phyloP scores from a whole-genome alignment of 2,329 filamentous ascomycete species.

The Aspergillus tanneri region DNA sequence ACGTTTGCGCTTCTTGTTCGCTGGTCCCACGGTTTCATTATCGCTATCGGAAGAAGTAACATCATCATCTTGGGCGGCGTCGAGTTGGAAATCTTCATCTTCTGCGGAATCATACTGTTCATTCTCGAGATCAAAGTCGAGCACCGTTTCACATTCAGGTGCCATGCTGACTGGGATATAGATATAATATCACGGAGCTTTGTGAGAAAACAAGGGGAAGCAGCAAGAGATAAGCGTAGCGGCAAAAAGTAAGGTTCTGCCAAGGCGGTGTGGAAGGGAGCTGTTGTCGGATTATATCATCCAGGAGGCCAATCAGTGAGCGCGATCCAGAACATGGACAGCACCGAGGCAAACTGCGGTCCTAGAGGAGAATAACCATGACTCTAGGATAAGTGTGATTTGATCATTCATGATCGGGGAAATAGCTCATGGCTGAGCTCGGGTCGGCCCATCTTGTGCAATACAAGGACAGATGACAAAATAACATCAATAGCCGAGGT shows the following conservation, averaged over 20 bases:
- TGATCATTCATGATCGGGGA: no score
- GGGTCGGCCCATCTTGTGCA: no score
- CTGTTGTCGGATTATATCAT: neutral
- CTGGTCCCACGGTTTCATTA: conserved; percentile 30
- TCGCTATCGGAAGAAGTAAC: conserved; percentile 32
- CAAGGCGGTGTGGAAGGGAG: conserved; percentile 16
- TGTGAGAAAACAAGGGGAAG: conserved; percentile 7
- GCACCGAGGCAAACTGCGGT: no score
- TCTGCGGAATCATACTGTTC: conserved; percentile 40
- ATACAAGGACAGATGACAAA: no score
- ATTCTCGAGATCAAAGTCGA: conserved; percentile 30
- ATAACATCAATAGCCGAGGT: no score
- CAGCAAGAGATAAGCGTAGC: conserved; percentile 5
- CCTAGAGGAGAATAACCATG: no score
- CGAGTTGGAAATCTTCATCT: conserved; percentile 41
- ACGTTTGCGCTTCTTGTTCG: conserved; percentile 42
- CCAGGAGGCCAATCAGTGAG: no score
- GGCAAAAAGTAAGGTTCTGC: conserved; percentile 23
- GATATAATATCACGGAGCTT: neutral
- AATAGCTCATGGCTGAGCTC: no score
- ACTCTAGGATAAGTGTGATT: no score
- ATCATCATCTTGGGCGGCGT: conserved; percentile 35
- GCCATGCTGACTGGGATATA: conserved; percentile 3
- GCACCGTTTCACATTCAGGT: conserved; percentile 12
- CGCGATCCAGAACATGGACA: no score